Base-by-base conservation (phyloP, 805 yeast genomes). In the Blastobotrys parvus region DNA sequence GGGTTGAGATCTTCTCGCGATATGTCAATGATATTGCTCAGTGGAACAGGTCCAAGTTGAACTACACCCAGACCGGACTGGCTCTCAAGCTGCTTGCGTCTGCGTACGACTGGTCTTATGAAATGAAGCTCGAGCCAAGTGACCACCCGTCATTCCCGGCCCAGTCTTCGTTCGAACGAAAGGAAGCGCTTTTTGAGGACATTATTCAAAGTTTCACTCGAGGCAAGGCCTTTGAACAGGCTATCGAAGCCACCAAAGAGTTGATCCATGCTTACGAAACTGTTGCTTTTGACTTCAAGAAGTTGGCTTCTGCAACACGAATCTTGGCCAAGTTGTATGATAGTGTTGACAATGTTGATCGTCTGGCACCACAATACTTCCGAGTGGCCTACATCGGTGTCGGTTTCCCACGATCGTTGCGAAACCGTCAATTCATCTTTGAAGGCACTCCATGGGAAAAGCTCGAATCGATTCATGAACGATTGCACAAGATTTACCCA, bases 371-470 rank as follows among this genome's bases (percentile, higher is more conserved):
- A 20, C 78, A 87, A 4, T 87, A 74, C 60, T 87, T 84, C 69
- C 74, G 81, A 57, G 86, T 87, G 43, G 72, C 83, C 17, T 86
- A 82, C 56, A 74, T 83, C 58, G 96, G 96, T 13, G 74, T 72
- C 41, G 95, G 95, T 2, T 87, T 87, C 70, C 95, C 95, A 5
- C 69, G 67, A 25, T 74, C 88, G 30, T 71, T 83, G 38, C 70
- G 94, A 55, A 83, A 84, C 38, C 77, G 81, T 55, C 79, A 78
- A 46, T 87, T 81, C 58, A 82, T 87, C 41, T 84, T 80, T 57
- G 94, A 87, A 63, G 95, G 95, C 4, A 69, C 77, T 42, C 87
- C 94, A 23, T 87, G 83, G 64, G 96, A 87, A 59, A 92, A 84
- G 60, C 79, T 87, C 46, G 78, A 88, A 2, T 79, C 90, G 2